phyloP scores from a whole-genome alignment of 805 yeast genomes.

The Wickerhamiella kazuoi region DNA sequence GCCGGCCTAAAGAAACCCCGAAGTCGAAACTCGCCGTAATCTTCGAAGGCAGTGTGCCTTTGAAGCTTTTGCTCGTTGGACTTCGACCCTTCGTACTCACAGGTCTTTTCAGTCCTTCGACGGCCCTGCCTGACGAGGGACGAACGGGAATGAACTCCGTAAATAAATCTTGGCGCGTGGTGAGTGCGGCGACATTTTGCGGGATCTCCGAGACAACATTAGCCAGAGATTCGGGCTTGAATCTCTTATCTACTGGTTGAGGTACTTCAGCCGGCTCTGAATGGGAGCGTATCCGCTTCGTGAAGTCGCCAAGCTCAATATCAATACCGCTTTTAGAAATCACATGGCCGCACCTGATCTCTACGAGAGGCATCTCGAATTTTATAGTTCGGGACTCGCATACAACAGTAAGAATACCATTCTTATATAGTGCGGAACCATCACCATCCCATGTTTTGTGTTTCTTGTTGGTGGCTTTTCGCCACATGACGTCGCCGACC shows the following conservation, averaged over 20 bases:
- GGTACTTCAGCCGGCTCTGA: neutral
- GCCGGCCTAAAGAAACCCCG: neutral
- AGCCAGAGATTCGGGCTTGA: neutral
- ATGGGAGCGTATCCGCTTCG: neutral
- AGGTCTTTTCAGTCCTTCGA: neutral
- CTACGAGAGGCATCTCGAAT: conserved; percentile 3
- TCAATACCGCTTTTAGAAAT: neutral
- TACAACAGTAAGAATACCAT: conserved; percentile 28
- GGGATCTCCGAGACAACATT: neutral
- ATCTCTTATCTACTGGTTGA: neutral
- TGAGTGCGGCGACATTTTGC: neutral
- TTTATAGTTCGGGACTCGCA: conserved; percentile 11
- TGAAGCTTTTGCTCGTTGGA: no score
- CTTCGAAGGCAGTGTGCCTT: neutral
- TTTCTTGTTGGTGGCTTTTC: conserved; percentile 59
- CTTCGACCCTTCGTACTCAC: neutral
- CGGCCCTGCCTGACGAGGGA: neutral
- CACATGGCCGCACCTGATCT: neutral
- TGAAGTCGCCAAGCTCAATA: conserved; percentile 3
- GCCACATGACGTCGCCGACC: conserved; percentile 31
- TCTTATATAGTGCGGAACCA: conserved; percentile 33
- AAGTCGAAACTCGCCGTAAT: neutral
- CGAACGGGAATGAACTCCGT: neutral
- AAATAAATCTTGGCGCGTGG: neutral
- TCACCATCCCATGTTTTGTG: conserved; percentile 94